Conservation (phyloP, 352 stramenopile species). For the Elongisporangium prolatum region DNA sequence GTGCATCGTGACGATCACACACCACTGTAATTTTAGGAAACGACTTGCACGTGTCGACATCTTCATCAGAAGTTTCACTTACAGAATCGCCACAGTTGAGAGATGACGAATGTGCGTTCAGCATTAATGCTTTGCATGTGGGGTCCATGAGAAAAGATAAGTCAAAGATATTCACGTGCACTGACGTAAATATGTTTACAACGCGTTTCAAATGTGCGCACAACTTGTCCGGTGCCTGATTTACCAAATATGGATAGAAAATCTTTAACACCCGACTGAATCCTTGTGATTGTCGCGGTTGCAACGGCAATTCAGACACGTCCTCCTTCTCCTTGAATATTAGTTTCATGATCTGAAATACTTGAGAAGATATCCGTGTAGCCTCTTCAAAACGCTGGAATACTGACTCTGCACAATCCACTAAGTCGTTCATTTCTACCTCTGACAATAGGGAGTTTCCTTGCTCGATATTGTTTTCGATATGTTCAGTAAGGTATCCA, state of each 20-base stretch:
- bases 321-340: neutral
- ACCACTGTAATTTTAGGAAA: slow-evolving; percentile 43
- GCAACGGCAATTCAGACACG: neutral
- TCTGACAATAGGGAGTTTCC: slow-evolving; percentile 38
- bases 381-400: slow-evolving; percentile 6
- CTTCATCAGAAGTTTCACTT: neutral
- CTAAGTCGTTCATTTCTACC: slow-evolving; percentile 28
- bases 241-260: slow-evolving; percentile 72
- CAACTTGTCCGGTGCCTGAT: slow-evolving; percentile 39
- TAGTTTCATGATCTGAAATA: neutral
- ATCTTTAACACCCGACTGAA: slow-evolving; percentile 44
- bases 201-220: slow-evolving; percentile 30
- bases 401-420: slow-evolving; percentile 23
- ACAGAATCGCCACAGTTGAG: neutral
- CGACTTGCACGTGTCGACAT: neutral
- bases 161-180: slow-evolving; percentile 14
- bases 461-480: slow-evolving; percentile 9
- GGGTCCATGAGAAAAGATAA: slow-evolving; percentile 35
- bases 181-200: slow-evolving; percentile 15
- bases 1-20: slow-evolving; percentile 36
- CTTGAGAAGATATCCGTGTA: neutral
- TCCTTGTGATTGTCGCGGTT: slow-evolving; percentile 11
- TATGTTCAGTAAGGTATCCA: slow-evolving; percentile 14
- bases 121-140: slow-evolving; percentile 47
- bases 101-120: slow-evolving; percentile 20